Percentiles rank a stretch among this genome's conserved stretches.
Conservation (phyloP, 163 green algal species). For the Chlamydomonas reinhardtii region DNA sequence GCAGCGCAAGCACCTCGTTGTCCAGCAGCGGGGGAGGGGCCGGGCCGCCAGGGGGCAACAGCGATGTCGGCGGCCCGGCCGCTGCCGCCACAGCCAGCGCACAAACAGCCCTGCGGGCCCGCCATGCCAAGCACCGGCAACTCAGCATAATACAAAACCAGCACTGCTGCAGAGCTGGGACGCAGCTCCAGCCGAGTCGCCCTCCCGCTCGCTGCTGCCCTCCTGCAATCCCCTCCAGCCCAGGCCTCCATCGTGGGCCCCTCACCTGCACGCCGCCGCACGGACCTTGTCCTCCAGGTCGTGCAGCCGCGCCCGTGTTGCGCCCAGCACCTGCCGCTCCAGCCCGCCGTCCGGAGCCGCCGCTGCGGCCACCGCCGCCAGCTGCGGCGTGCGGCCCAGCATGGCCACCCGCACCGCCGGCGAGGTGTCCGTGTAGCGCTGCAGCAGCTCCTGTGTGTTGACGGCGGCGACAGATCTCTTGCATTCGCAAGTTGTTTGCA, state of each 20-base stretch:
- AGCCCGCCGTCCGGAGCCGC: neutral
- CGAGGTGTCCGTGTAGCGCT: constrained; percentile 69
- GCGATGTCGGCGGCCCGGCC: neutral
- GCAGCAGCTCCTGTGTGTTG: constrained; percentile 59
- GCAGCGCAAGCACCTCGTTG: neutral
- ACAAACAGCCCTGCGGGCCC: neutral
- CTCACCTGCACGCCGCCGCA: constrained; percentile 42
- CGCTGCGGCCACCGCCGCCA: constrained; percentile 41
- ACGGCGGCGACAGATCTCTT: too few relatives aligned
- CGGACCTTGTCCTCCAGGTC: constrained; percentile 76
- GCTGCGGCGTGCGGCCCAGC: constrained; percentile 45
- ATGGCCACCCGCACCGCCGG: constrained; percentile 60
- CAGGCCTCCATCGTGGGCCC: too few relatives aligned
- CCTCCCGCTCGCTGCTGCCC: too few relatives aligned
- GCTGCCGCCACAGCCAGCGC: neutral
- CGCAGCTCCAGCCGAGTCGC: too few relatives aligned
- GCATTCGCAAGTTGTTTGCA: too few relatives aligned
- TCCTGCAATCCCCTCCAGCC: too few relatives aligned
- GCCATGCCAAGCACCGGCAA: too few relatives aligned
- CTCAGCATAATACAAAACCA: too few relatives aligned
- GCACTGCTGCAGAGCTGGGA: too few relatives aligned
- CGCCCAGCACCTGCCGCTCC: neutral
- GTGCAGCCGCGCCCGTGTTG: constrained; percentile 34
- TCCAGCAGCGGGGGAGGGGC: constrained; percentile 9
- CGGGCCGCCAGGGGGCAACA: neutral